A percentile compares a stretch with the other conserved stretches of the same genome.
These are phyloP conservation scores for Pseudozyma pruni DNA, from an alignment of 1,284 basidiomycete genomes.

Conservation along the genomic window DNA sequence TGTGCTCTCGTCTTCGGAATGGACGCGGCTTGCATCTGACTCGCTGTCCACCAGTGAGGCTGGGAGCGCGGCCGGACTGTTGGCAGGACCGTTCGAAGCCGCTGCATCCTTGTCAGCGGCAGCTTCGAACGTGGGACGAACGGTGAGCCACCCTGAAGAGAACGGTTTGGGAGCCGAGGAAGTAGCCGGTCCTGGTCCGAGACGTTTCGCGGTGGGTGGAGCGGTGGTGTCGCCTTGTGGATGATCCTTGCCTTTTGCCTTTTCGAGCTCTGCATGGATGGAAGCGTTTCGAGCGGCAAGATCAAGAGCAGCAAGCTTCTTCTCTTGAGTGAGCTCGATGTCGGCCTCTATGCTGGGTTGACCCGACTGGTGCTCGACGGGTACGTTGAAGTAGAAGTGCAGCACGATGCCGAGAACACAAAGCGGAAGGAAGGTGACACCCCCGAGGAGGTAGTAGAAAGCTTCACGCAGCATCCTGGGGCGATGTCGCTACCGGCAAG, in stretches of 20 bases:
- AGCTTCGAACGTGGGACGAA: constrained; percentile 49
- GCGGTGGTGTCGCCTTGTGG: constrained; percentile 44
- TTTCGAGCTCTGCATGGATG: constrained; percentile 47
- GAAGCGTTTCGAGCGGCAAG: constrained; percentile 52
- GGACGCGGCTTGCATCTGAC: constrained; percentile 19
- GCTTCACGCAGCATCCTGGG: constrained; percentile 50
- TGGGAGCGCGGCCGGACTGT: constrained; percentile 18
- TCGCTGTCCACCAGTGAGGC: constrained; percentile 25
- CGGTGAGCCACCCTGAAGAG: constrained; percentile 54
- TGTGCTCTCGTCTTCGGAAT: constrained; percentile 23
- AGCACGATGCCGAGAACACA: constrained; percentile 40
- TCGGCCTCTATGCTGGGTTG: constrained; percentile 32
- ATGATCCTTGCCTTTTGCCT: constrained; percentile 36
- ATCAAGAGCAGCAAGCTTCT: constrained; percentile 53
- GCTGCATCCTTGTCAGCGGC: constrained; percentile 34
- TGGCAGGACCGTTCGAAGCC: neutral
- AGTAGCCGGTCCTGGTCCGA: constrained; percentile 39
- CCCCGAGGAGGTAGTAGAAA: constrained; percentile 66
- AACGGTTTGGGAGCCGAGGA: constrained; percentile 37
- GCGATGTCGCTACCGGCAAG: neutral
- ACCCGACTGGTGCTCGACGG: constrained; percentile 10
- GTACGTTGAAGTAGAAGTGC: constrained; percentile 43
- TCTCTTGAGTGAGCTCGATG: constrained; percentile 41
- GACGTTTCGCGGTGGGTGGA: constrained; percentile 49
- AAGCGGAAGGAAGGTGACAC: constrained; percentile 64